A percentile compares a stretch with the other conserved stretches of the same genome.
Evolutionary conservation across 2,329 filamentous ascomycete species (phyloP).

Genomic region (Tolypocladium tropicale): DNA sequence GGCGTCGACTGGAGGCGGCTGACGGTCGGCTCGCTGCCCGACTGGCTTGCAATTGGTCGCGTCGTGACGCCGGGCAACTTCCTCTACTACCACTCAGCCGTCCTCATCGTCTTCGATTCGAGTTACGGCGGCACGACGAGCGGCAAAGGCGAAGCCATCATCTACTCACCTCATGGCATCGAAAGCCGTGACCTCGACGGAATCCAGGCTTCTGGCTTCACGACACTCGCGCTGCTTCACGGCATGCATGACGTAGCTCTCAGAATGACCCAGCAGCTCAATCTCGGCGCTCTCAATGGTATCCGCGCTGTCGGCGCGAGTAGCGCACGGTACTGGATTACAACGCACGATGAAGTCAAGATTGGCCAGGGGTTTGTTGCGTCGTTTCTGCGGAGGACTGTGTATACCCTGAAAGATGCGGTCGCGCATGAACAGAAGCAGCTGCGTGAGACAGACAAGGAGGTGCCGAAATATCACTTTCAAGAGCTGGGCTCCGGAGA

Average conservation of each 20-base stretch:
- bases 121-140: neutral
- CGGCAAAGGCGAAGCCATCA: conserved; percentile 37
- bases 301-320: conserved; percentile 42
- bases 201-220: conserved; percentile 30
- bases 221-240: conserved; percentile 50
- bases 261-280: conserved; percentile 42
- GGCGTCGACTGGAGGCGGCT: conserved; percentile 9
- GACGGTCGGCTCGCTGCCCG: conserved; percentile 30
- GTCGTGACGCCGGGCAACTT: conserved; percentile 43
- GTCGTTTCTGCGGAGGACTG: conserved; percentile 33
- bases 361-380: conserved; percentile 46
- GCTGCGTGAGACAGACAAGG: conserved; percentile 8
- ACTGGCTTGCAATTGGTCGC: conserved; percentile 51
- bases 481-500: conserved; percentile 46
- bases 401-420: conserved; percentile 32
- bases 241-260: conserved; percentile 52
- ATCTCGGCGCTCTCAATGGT: conserved; percentile 53
- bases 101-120: conserved; percentile 44
- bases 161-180: conserved; percentile 58
- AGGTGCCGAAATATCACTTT: conserved; percentile 34
- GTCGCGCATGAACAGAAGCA: conserved; percentile 23
- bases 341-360: conserved; percentile 56
- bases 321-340: conserved; percentile 51
- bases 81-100: conserved; percentile 51
- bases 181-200: conserved; percentile 31